A percentile compares a stretch with the other conserved stretches of the same genome.
phyloP scores from a whole-genome alignment of 1,139 yeast species.

The Pichia sp. region DNA sequence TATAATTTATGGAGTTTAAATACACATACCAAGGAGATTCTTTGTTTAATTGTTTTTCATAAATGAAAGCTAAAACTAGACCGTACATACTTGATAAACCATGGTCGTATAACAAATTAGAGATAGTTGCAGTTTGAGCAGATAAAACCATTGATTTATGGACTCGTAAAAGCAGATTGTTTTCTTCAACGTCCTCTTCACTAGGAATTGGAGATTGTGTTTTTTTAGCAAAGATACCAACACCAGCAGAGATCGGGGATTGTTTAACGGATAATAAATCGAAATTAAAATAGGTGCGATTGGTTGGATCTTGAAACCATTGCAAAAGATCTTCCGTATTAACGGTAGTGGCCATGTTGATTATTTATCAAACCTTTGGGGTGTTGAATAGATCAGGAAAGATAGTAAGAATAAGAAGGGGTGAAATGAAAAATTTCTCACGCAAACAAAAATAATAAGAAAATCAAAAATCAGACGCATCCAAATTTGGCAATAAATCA shows the following conservation, averaged over 20 bases:
- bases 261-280: conserved; percentile 39
- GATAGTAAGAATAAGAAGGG: too few relatives aligned
- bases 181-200: conserved; percentile 28
- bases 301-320: conserved; percentile 43
- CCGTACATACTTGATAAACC: conserved; percentile 60
- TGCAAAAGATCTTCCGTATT: conserved; percentile 29
- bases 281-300: conserved; percentile 43
- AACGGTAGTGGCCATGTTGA: conserved; percentile 27
- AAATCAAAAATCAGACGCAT: too few relatives aligned
- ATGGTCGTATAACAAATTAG: conserved; percentile 60
- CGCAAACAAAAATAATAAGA: too few relatives aligned
- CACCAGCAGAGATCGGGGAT: conserved; percentile 53
- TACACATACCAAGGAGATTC: conserved; percentile 75
- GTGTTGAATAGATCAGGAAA: too few relatives aligned
- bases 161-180: conserved; percentile 33
- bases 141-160: conserved; percentile 52
- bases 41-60: conserved; percentile 50
- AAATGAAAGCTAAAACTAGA: conserved; percentile 61
- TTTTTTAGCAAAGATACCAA: conserved; percentile 62
- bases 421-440: too few relatives aligned
- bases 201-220: conserved; percentile 32
- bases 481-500: too few relatives aligned
- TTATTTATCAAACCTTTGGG: too few relatives aligned
- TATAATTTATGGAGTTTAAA: conserved; percentile 46
- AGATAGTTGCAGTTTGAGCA: conserved; percentile 55